Conservation (phyloP, 495 filamentous ascomycete genomes). For the Hypomontagnella submonticulosa region DNA sequence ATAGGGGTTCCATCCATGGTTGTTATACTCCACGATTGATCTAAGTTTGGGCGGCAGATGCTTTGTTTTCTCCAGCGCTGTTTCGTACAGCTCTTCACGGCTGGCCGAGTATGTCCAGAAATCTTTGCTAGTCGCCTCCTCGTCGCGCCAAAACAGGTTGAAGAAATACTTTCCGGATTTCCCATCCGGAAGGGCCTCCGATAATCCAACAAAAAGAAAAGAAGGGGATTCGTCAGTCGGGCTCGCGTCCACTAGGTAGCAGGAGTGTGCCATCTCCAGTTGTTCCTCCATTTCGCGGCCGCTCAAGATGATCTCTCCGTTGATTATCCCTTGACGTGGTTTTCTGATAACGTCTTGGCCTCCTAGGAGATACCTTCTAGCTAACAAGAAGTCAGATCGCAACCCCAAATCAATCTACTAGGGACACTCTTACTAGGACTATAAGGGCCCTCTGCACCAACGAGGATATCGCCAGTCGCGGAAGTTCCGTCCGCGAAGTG, state of each 20-base stretch:
- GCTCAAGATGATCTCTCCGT: constrained; percentile 37
- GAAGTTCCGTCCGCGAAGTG: constrained; percentile 52
- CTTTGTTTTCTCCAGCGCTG: constrained; percentile 39
- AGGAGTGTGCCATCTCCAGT: constrained; percentile 41
- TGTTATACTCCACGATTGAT: constrained; percentile 40
- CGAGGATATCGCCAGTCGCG: constrained; percentile 56
- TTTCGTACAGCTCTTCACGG: constrained; percentile 35
- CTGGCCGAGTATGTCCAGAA: constrained; percentile 42
- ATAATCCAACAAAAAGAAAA: constrained; percentile 40
- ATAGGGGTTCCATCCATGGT: no score
- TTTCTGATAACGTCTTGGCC: constrained; percentile 32
- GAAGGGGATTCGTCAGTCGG: constrained; percentile 33
- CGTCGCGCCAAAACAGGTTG: constrained; percentile 41
- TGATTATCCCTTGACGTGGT: constrained; percentile 39
- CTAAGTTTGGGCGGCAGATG: constrained; percentile 35
- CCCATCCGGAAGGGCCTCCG: constrained; percentile 35
- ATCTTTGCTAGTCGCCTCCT: constrained; percentile 31
- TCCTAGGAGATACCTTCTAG: constrained; percentile 51
- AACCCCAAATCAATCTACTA: background rate
- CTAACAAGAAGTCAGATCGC: constrained; percentile 9
- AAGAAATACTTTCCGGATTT: constrained; percentile 44
- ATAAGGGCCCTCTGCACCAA: constrained; percentile 63
- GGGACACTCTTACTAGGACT: constrained; percentile 39
- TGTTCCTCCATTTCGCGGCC: constrained; percentile 44
- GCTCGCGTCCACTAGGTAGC: constrained; percentile 33